Evolutionary conservation across 1,284 basidiomycete genomes (phyloP).

Genomic region (Sanghuangporus baumii): DNA sequence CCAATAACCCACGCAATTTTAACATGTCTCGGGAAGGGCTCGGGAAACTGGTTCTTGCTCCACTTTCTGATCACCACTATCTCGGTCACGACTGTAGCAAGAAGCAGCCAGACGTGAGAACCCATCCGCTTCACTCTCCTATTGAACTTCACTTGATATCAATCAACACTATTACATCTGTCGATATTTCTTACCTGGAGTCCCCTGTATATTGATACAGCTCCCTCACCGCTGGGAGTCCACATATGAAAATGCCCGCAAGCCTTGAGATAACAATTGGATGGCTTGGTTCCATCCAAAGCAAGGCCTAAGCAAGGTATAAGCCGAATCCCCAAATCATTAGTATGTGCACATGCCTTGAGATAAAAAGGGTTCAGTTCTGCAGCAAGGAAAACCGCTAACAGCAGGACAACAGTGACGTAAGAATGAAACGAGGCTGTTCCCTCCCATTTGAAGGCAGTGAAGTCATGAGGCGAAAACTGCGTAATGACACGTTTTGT

Average conservation of each 20-base stretch:
- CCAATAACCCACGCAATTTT: slow-evolving; percentile 62
- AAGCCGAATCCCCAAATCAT: not conserved
- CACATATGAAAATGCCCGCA: slow-evolving; percentile 74
- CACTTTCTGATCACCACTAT: slow-evolving; percentile 70
- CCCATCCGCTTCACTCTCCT: slow-evolving; percentile 80
- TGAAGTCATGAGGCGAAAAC: slow-evolving; percentile 82
- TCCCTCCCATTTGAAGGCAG: slow-evolving; percentile 81
- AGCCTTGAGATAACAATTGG: slow-evolving; percentile 73
- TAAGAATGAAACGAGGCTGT: slow-evolving; percentile 74
- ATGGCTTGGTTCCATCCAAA: slow-evolving; percentile 87
- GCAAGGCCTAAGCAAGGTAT: slow-evolving; percentile 38
- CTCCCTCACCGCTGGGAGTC: slow-evolving; percentile 74
- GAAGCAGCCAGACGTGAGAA: slow-evolving; percentile 77
- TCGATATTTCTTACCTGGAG: slow-evolving; percentile 48
- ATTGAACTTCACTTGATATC: slow-evolving; percentile 16
- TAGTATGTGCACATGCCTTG: slow-evolving; percentile 41
- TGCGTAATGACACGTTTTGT: slow-evolving; percentile 73
- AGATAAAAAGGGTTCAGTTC: slow-evolving; percentile 83
- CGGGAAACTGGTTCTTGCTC: slow-evolving; percentile 65
- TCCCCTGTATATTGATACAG: slow-evolving; percentile 75
- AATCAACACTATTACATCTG: slow-evolving; percentile 14
- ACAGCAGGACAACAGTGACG: slow-evolving; percentile 63
- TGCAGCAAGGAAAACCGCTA: slow-evolving; percentile 75
- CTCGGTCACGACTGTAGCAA: slow-evolving; percentile 78
- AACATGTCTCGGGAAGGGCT: slow-evolving; percentile 56